A percentile compares a stretch with the other conserved stretches of the same genome.
Evolutionary conservation across 2,329 filamentous ascomycete species (phyloP).

Genomic region (Dactylonectria estremocensis): DNA sequence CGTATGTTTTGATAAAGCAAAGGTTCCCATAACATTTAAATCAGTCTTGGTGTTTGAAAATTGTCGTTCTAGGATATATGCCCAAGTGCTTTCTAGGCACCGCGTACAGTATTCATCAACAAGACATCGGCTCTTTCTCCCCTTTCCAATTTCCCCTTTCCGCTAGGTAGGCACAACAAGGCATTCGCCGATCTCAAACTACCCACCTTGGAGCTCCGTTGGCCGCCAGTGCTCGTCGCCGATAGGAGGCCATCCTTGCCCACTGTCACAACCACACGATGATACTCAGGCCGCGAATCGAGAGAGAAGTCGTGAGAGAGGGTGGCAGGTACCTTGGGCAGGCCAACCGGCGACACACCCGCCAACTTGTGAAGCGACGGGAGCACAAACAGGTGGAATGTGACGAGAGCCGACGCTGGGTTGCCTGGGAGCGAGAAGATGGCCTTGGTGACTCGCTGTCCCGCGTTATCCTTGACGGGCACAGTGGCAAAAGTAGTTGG

Average conservation of each 20-base stretch:
- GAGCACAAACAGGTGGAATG: slow-evolving; percentile 93
- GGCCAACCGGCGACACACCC: slow-evolving; percentile 77
- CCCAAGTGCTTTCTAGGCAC: slow-evolving; percentile 23
- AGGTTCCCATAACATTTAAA: slow-evolving; percentile 36
- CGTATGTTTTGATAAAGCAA: slow-evolving; percentile 40
- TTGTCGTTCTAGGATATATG: background rate
- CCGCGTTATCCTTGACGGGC: slow-evolving; percentile 73
- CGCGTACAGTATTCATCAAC: slow-evolving; percentile 75
- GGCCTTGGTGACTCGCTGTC: slow-evolving; percentile 74
- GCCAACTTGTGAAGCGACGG: slow-evolving; percentile 85
- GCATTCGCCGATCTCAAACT: slow-evolving; percentile 93
- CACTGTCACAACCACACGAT: slow-evolving; percentile 82
- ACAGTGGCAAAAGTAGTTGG: slow-evolving; percentile 97
- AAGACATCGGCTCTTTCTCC: slow-evolving; percentile 83
- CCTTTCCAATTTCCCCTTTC: slow-evolving; percentile 75
- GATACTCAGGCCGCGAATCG: slow-evolving; percentile 90
- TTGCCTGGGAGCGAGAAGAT: slow-evolving; percentile 96
- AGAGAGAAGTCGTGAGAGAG: slow-evolving; percentile 81
- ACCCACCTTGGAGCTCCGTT: slow-evolving; percentile 90
- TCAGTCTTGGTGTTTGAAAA: background rate
- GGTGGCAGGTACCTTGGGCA: slow-evolving; percentile 80
- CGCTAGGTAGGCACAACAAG: slow-evolving; percentile 80
- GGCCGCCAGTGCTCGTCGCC: slow-evolving; percentile 88
- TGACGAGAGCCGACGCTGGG: slow-evolving; percentile 92
- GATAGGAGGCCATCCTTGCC: slow-evolving; percentile 77